Base-by-base conservation (phyloP, 805 yeast genomes). In the Pachysolen tannophilus region DNA sequence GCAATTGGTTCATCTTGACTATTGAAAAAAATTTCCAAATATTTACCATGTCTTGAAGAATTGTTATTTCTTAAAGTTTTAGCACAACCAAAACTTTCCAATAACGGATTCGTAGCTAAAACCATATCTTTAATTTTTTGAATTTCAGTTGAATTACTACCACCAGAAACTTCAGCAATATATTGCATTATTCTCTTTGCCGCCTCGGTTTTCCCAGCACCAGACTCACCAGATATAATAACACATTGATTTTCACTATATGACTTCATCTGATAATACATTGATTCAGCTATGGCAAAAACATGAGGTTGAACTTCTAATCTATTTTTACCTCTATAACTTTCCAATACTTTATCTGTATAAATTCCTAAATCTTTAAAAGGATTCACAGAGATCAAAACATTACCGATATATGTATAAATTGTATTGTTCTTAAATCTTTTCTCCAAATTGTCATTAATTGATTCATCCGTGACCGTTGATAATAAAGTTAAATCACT, bases 231-330 rank as follows among this genome's bases (percentile, higher is more conserved):
- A 3, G 95, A 84, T 46, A 92, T 92, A 48, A 92, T 92, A 16
- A 92, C 97, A 70, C 97, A 90, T 57, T 92, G 98, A 53, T 78
- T 86, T 49, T 92, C 97, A 40, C 82, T 76, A 60, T 92, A 92
- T 0, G 95, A 82, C 59, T 88, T 88, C 78, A 92, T 72, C 56
- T 90, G 84, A 61, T 92, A 90, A 59, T 82, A 92, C 95, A 92
- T 87, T 24, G 94, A 64, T 60, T 92, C 99, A 8, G 99, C 98
- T 50, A 92, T 87, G 35, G 97, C 95, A 60, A 81, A 92, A 20
- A 92, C 98, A 60, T 92, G 99, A 3, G 99, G 99, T 13, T 97
- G 94, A 20, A 83, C 95, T 61, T 92, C 99, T 40, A 92, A 66
- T 49, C 99, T 70, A 58, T 92, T 92, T 57, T 88, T 87, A 42